These are phyloP conservation scores for Ceratobasidium sp. DNA, from an alignment of 1,284 basidiomycete species.

Conservation along the genomic window DNA sequence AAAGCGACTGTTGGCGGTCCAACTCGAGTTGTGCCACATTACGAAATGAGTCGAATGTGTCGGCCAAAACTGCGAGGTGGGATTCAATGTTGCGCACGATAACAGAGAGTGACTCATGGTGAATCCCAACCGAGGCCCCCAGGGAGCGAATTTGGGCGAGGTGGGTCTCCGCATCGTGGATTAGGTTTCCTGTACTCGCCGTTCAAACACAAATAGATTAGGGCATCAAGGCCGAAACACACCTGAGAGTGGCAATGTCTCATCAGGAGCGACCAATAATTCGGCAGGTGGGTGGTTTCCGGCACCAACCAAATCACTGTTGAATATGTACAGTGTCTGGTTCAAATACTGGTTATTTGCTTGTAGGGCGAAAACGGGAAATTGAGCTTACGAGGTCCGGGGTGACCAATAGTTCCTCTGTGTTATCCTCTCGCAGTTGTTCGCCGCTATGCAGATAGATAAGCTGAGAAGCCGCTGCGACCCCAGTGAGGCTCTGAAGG, in stretches of 20 bases:
- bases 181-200: constrained; percentile 3
- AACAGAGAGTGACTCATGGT: constrained; percentile 26
- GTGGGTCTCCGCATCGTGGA: constrained; percentile 6
- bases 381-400: constrained; percentile 19
- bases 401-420: constrained; percentile 25
- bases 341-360: not conserved
- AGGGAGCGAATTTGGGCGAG: constrained; percentile 7
- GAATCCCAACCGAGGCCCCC: constrained; percentile 9
- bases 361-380: not conserved
- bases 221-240: not conserved
- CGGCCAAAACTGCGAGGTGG: constrained; percentile 69
- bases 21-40: constrained; percentile 63
- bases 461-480: constrained; percentile 4
- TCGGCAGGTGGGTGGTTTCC: constrained; percentile 11
- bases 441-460: constrained; percentile 31
- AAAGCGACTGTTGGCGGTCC: constrained; percentile 63
- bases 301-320: constrained; percentile 27
- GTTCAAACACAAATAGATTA: not conserved
- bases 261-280: not conserved
- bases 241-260: constrained; percentile 14
- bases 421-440: constrained; percentile 31
- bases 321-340: constrained; percentile 32
- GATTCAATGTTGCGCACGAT: constrained; percentile 61
- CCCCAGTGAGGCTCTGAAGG: constrained; percentile 24
- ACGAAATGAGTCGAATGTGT: constrained; percentile 70